Evolutionary conservation across 345 rosid genomes (phyloP).

Genomic region (Abelmoschus esculentus): DNA sequence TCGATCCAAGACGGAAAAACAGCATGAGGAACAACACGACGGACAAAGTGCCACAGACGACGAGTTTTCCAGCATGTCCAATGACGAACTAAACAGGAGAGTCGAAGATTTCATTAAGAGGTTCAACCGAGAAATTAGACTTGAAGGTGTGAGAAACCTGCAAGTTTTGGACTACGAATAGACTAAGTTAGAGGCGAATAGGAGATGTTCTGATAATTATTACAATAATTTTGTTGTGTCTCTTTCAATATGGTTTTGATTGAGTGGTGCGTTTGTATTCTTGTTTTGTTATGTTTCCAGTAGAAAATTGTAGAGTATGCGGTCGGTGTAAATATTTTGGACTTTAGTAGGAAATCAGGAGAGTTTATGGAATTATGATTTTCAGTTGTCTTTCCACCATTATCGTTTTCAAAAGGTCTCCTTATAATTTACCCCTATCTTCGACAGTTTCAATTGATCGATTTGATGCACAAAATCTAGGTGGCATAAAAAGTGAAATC

Average conservation of each 20-base stretch:
- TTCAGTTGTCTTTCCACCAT: background rate
- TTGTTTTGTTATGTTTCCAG: background rate
- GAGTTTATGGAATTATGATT: background rate
- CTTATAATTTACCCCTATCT: background rate
- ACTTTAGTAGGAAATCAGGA: background rate
- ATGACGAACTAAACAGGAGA: conserved; percentile 64
- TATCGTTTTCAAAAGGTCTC: background rate
- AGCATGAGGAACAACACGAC: background rate
- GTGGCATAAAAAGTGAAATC: background rate
- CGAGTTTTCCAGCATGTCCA: conserved; percentile 58
- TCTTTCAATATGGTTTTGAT: background rate
- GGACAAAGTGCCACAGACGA: conserved; percentile 7
- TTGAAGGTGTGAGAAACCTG: conserved; percentile 18
- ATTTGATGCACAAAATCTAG: conserved; percentile 1
- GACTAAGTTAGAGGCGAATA: too few species aligned
- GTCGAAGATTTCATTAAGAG: conserved; percentile 68
- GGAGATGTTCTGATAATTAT: background rate
- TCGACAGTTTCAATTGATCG: background rate
- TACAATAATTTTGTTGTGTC: background rate
- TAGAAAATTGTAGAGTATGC: background rate
- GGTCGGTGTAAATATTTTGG: conserved; percentile 7
- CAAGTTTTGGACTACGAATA: background rate
- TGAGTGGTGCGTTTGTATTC: background rate
- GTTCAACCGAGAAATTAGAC: conserved; percentile 53
- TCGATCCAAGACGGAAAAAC: conserved; percentile 11